Base-by-base conservation (phyloP, 1,284 basidiomycete genomes). In the Apiotrichum akiyoshidainum region DNA sequence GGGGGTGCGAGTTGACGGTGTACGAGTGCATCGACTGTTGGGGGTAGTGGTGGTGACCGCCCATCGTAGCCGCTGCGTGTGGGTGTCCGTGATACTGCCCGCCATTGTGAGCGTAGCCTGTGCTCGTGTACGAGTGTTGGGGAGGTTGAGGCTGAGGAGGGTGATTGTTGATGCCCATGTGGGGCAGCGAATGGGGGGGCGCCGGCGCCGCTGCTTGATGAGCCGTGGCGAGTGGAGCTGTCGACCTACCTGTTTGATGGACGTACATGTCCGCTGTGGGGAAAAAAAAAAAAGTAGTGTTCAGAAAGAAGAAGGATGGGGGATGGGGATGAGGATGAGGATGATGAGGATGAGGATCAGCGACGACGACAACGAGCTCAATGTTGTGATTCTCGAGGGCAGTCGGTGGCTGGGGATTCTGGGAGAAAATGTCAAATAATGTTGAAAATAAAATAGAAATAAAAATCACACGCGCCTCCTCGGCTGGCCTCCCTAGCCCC, bases 181-280 rank as follows among this genome's bases (percentile, higher is more conserved):
- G 48, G 6, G 48, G 48, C 5, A 50, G 37, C 19, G 48, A 50
- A 50, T 50, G 48, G 37, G 48, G 48, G 17, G 48, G 48, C 37
- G 48, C 48, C 48, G 48, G 48, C 48, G 37, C 46, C 46, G 46
- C 48, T 50, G 31, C 5, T 6, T 13, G 8, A 35, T 50, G n/a
- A 40, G 35, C 37, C 2, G 37, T 37, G 37, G 5, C 37, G 12
- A 31, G 26, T 31, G 46, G 14, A 19, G 6, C n/a, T n/a, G n/a
- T 33, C 2, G 17, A 19, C 48, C 8, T 17, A 50, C 48, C 48
- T 37, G 35, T 16, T 13, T 50, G 48, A 40, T 50, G 33, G 9
- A 35, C 48, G 48, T 50, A 40, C 48, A 50, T 50, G 48, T 13
- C 37, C 48, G n/a, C 17, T 5, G 13, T 41, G 16, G 21, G 11